phyloP scores from a whole-genome alignment of 139 green algal genomes.

The Micractinium conductrix region DNA sequence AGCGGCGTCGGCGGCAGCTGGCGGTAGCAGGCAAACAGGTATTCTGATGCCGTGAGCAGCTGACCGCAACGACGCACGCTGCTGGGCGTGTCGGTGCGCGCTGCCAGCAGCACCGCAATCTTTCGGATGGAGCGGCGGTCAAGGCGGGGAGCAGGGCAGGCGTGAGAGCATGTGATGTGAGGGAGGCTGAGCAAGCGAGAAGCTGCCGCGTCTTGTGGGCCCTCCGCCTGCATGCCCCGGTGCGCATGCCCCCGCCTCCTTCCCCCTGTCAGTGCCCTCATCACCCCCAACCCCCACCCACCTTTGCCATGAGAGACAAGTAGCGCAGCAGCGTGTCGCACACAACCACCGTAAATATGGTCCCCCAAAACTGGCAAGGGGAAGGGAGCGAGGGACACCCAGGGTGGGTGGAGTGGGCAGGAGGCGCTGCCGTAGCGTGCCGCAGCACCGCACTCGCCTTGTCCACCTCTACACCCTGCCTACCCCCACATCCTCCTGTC shows the following conservation, averaged over 20 bases:
- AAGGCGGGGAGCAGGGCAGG: neutral
- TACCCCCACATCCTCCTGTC: neutral
- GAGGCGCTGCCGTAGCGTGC: neutral
- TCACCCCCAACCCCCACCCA: neutral
- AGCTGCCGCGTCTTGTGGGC: too few species aligned
- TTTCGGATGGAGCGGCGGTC: neutral
- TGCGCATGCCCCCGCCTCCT: neutral
- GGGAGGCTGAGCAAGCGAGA: too few species aligned
- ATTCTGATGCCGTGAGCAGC: conserved; percentile 63
- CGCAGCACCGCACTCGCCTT: neutral
- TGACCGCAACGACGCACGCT: conserved; percentile 32
- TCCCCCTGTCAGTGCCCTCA: neutral
- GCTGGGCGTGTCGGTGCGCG: conserved; percentile 3
- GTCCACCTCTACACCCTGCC: neutral
- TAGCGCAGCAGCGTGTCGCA: conserved; percentile 58
- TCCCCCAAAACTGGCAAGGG: conserved; percentile 46
- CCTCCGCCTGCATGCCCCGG: too few species aligned
- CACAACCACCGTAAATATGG: conserved; percentile 49
- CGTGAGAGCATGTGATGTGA: too few species aligned
- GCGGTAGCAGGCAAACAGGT: conserved; percentile 54
- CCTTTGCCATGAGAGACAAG: conserved; percentile 56
- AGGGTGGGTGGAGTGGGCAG: neutral
- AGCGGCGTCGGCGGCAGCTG: conserved; percentile 59
- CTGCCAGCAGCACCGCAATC: conserved; percentile 30
- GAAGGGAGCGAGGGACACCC: neutral